These are phyloP conservation scores for Eucalyptus globulus DNA, from an alignment of 345 rosid species.

Conservation along the genomic window DNA sequence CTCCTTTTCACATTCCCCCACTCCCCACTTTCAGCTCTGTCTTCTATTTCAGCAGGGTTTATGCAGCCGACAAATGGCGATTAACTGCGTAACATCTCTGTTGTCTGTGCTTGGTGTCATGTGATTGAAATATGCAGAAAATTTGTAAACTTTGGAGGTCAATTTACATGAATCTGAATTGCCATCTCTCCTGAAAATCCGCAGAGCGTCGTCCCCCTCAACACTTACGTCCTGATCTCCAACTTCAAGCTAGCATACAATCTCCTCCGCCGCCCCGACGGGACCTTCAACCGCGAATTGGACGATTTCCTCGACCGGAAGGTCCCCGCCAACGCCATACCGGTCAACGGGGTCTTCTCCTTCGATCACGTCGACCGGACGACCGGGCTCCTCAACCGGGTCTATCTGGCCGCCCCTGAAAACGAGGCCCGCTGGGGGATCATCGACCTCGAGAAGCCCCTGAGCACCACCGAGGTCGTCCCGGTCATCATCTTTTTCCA, in stretches of 20 bases:
- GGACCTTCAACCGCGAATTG: constrained; percentile 6
- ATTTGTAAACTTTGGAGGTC: background rate
- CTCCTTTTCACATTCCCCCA: background rate
- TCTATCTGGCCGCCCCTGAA: constrained; percentile 3
- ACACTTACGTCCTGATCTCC: constrained; percentile 1
- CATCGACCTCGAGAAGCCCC: constrained; percentile 8
- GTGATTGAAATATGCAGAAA: background rate
- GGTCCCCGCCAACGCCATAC: constrained; percentile 1
- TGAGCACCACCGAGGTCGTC: background rate
- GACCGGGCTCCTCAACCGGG: constrained; percentile 4
- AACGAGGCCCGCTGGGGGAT: background rate
- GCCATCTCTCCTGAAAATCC: background rate
- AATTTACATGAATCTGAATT: background rate
- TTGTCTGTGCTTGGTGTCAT: background rate
- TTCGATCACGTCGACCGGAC: constrained; percentile 6
- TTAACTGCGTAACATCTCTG: background rate
- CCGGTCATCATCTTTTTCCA: constrained; percentile 25
- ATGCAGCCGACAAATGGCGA: background rate
- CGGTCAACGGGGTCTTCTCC: constrained; percentile 2
- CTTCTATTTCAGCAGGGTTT: background rate
- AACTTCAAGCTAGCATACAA: background rate
- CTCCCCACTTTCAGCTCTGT: background rate
- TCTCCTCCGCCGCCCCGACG: background rate
- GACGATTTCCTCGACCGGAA: constrained; percentile 5
- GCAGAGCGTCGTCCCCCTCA: constrained; percentile 13